Conservation (phyloP, 1,284 basidiomycete species). For the Mycena sp. region DNA sequence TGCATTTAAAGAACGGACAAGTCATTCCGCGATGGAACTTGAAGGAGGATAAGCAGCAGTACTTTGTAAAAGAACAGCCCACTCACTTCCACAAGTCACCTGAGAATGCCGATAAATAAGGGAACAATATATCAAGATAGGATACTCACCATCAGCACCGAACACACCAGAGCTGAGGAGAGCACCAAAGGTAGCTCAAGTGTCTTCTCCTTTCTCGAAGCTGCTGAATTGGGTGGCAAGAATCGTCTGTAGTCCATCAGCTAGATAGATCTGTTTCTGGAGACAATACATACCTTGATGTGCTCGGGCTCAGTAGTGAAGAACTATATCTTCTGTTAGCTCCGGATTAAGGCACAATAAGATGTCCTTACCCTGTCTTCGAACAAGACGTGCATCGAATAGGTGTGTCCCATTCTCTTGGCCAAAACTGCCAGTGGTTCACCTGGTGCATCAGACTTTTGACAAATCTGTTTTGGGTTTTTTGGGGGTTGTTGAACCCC, state of each 20-base stretch:
- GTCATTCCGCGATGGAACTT: slow-evolving; percentile 64
- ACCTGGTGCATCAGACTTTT: no score
- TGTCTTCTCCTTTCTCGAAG: slow-evolving; percentile 47
- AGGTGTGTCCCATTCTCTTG: no score
- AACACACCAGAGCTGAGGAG: slow-evolving; percentile 29
- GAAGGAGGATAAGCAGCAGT: background rate
- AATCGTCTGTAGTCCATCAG: slow-evolving; percentile 36
- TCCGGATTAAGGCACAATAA: no score
- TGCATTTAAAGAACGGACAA: slow-evolving; percentile 62
- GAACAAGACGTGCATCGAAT: no score
- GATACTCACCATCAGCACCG: slow-evolving; percentile 25
- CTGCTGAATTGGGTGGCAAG: slow-evolving; percentile 52
- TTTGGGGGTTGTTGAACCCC: no score
- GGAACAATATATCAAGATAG: no score
- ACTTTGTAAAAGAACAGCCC: background rate
- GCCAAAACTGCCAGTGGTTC: no score
- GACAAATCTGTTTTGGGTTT: no score
- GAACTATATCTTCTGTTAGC: no score
- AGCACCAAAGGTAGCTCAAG: slow-evolving; percentile 3
- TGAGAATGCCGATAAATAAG: slow-evolving; percentile 8
- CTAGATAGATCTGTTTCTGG: background rate
- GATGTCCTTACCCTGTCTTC: no score
- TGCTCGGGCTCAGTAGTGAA: slow-evolving; percentile 53
- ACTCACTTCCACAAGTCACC: slow-evolving; percentile 53
- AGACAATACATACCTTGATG: slow-evolving; percentile 41